A percentile compares a stretch with the other conserved stretches of the same genome.
Conservation (phyloP, 352 stramenopile genomes). For the Globisporangium takayamanum region DNA sequence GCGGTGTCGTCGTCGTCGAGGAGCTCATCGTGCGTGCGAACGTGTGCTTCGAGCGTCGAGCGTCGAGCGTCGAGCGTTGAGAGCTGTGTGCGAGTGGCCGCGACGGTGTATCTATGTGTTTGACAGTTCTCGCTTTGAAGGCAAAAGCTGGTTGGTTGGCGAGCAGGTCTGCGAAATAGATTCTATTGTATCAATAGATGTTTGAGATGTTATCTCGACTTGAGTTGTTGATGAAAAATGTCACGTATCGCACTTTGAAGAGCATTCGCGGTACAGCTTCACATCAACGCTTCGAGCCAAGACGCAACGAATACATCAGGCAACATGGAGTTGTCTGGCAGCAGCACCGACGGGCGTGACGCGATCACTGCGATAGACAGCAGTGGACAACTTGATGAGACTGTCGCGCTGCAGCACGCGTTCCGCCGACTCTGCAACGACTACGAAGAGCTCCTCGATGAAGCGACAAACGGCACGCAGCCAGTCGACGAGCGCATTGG, state of each 20-base stretch:
- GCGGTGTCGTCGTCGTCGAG: constrained; percentile 9
- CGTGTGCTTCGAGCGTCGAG: not conserved
- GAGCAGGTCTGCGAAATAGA: no score
- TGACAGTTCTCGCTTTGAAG: no score
- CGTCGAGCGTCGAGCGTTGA: no score
- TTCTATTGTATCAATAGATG: no score
- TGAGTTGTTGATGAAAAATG: no score
- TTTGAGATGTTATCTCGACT: no score
- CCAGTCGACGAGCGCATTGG: constrained; percentile 65
- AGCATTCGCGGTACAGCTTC: no score
- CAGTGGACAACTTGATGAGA: not conserved
- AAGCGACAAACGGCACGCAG: constrained; percentile 44
- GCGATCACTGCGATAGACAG: not conserved
- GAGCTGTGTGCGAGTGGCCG: no score
- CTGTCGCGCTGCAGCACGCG: constrained; percentile 29
- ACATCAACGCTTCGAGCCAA: no score
- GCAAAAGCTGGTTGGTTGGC: no score
- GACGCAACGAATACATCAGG: not conserved
- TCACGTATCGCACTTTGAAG: no score
- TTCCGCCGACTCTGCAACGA: constrained; percentile 52
- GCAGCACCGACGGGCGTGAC: not conserved
- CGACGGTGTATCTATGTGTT: no score
- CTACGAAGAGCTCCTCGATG: constrained; percentile 71
- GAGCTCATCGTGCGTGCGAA: constrained; percentile 15
- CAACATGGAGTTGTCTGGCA: constrained; percentile 1